Evolutionary conservation across 495 filamentous ascomycete species (phyloP), one percentile per base, ranked within the genome.

Genomic region (Neurospora tetraspora): DNA sequence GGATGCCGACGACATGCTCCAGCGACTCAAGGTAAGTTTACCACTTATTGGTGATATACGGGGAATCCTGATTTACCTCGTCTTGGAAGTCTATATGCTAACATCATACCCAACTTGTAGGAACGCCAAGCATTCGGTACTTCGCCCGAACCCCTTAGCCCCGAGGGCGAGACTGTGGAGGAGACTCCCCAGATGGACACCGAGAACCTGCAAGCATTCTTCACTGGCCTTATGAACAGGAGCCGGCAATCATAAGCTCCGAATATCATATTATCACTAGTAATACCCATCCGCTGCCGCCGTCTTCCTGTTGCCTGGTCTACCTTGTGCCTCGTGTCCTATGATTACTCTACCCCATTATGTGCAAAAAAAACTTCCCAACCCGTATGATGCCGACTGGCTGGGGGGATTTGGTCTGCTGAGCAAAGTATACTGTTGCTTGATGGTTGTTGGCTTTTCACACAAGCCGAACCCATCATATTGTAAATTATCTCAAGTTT

Each of bases 1-100:
- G 10, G 94, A 98, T 82, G 94, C 94, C 10, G 95, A 98, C 77
- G 96, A 97, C 74, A 96, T 97, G 92, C 81, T 97, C 69, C 91
- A 94, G 79, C 89, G 92, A 78, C 85, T 97, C 65, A 93, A 93
- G 88, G 94, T 96, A 83, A 76, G 83, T 77, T 39, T 39, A 39
- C 31, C 3, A 31, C 12, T 31, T 42, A n/a, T 39, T 61, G 9
- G 20, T 12, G 37, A 5, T 2, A 18, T 4, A 34, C 34, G 34
- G 34, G 34, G 34, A 34, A 34, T 23, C 31, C 1, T 7, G 5
- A 18, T 1, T 31, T 47, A 37, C 38, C 18, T 5, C 69, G 14
- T 47, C 16, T 16, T 39, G 16, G 2, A 18, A 1, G 9, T 34
- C 71, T 71, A 77, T 59, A 69, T 31, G n/a, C 74, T 71, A 31